Evolutionary conservation across 169 alveolate species (phyloP), one percentile per base, ranked within the genome.

Genomic region (Plasmodium gonderi): DNA sequence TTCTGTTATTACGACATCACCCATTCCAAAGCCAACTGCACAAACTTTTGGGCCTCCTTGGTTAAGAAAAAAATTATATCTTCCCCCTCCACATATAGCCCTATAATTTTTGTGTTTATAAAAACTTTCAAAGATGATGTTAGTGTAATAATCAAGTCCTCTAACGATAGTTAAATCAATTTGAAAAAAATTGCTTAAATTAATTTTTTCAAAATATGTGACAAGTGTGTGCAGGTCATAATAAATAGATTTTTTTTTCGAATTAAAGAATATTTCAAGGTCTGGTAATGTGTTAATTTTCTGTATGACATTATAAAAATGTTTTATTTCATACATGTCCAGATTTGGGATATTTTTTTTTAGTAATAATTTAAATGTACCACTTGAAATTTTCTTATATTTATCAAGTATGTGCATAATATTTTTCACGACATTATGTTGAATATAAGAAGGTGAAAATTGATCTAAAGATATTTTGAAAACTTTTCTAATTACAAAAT

Each of bases 21-120:
- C 93, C 93, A 87, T 87, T 2, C 85, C 93, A 54, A 75, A 87
- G 0, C 93, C 93, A 29, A 75, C 90, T 23, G 93, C 93, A 8
- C 45, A 60, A 0, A 87, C 79, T 29, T 33, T 54, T 23, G 17
- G 72, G 5, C 17, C 65, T 1, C 17, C 65, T 1, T 38, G n/a
- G 12, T 87, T 75, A 12, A 87, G 45, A 20, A 60, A 9, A 42
- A 75, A 87, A 33, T 45, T 76, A 40, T 87, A 87, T 20, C 93
- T 74, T 8, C 93, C 93, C 11, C 93, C 93, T n/a, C 93, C 93
- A 14, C 93, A 87, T 20, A 87, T 74, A 5, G 93, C 85, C n/a
- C 93, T 75, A 20, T 75, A 60, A n/a, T 23, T 40, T 38, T 74
- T 54, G n/a, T 36, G 79, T 31, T 78, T 75, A 36, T 87, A 87